Percentiles rank a stretch among this genome's conserved stretches.
Evolutionary conservation across 1,284 basidiomycete species (phyloP).

Genomic region (Leccinum pachyderme): DNA sequence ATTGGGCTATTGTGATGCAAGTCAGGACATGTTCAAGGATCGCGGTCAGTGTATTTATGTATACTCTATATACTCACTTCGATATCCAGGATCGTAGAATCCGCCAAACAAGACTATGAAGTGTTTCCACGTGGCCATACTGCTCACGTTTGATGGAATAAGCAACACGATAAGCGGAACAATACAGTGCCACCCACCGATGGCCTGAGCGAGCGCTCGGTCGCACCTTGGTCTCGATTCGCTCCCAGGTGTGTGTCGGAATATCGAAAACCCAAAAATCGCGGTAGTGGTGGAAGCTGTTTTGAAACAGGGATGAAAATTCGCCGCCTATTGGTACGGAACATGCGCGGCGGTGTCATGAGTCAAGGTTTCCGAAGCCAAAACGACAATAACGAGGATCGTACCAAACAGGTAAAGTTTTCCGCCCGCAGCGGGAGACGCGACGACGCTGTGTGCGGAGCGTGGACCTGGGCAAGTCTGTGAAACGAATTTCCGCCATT

Average conservation of each 20-base stretch:
- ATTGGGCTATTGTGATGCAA: conserved; percentile 56
- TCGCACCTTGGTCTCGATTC: conserved; percentile 81
- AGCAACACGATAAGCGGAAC: background rate
- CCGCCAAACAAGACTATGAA: conserved; percentile 85
- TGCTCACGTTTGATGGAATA: conserved; percentile 23
- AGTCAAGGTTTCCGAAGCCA: background rate
- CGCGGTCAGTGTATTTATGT: background rate
- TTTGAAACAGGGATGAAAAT: conserved; percentile 84
- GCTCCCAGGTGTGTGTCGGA: conserved; percentile 78
- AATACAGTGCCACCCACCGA: conserved; percentile 41
- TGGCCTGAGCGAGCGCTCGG: conserved; percentile 86
- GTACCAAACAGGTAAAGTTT: conserved; percentile 83
- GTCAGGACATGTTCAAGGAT: background rate
- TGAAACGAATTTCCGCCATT: conserved; percentile 84
- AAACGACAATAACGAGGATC: background rate
- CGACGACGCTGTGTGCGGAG: conserved; percentile 80
- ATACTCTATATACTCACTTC: conserved; percentile 45
- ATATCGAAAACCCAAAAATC: conserved; percentile 86
- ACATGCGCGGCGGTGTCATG: background rate
- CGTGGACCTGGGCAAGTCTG: conserved; percentile 82
- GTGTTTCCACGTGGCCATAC: conserved; percentile 92
- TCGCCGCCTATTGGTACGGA: conserved; percentile 59
- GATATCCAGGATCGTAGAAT: conserved; percentile 80
- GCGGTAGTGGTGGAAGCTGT: conserved; percentile 88
- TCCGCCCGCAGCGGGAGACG: conserved; percentile 72